These are phyloP conservation scores for Fusarium chaquense DNA, from an alignment of 2,329 filamentous ascomycete species.

Conservation along the genomic window DNA sequence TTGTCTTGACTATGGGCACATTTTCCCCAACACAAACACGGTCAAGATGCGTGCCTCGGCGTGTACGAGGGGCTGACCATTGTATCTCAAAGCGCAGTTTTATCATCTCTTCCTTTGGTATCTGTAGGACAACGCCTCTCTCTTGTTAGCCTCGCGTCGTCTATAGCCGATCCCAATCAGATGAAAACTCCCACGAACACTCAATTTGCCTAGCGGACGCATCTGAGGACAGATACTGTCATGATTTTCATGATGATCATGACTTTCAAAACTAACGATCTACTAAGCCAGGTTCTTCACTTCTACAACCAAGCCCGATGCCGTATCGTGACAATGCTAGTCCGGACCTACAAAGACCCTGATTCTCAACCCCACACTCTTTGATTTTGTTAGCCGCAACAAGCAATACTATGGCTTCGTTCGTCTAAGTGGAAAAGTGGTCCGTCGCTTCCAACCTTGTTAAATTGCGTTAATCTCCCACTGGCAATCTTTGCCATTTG, in stretches of 20 bases:
- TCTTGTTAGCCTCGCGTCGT: constrained; percentile 9
- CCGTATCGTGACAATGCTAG: constrained; percentile 34
- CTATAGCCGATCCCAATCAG: constrained; percentile 37
- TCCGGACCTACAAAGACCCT: constrained; percentile 29
- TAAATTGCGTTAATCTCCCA: constrained; percentile 40
- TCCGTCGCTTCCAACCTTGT: constrained; percentile 10
- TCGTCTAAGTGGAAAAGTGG: constrained; percentile 19
- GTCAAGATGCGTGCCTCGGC: constrained; percentile 15
- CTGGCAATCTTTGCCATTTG: constrained; percentile 6
- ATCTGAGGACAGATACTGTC: constrained; percentile 4
- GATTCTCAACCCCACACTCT: constrained; percentile 40
- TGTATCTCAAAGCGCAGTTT: constrained; percentile 3
- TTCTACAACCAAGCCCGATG: constrained; percentile 14
- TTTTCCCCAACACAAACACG: not conserved
- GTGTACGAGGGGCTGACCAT: constrained; percentile 2
- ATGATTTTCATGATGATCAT: constrained; percentile 11
- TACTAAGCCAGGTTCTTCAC: constrained; percentile 14
- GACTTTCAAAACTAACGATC: constrained; percentile 29
- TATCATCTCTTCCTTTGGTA: not conserved
- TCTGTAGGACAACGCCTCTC: constrained; percentile 8
- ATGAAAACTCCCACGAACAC: constrained; percentile 9
- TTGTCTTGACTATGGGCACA: not conserved
- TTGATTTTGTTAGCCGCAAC: constrained; percentile 8
- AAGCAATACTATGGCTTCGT: constrained; percentile 23
- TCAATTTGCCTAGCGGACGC: not conserved